A percentile compares a stretch with the other conserved stretches of the same genome.
Conservation (phyloP, 2,329 filamentous ascomycete genomes). For the Chaetomium olivaceum region DNA sequence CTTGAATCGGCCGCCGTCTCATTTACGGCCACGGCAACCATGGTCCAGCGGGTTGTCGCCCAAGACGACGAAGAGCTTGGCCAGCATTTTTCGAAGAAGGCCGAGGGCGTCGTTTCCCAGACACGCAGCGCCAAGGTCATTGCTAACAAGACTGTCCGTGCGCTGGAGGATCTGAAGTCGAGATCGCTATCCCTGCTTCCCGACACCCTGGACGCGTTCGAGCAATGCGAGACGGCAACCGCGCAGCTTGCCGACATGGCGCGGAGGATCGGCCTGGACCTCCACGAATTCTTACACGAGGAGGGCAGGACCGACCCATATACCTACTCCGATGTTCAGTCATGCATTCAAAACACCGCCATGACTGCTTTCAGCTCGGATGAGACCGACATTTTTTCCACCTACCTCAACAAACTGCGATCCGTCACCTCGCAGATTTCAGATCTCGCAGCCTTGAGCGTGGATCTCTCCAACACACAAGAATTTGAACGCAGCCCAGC, state of each 20-base stretch:
- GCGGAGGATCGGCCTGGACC: slow-evolving; percentile 64
- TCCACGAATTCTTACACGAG: slow-evolving; percentile 68
- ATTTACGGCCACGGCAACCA: slow-evolving; percentile 61
- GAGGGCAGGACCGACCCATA: slow-evolving; percentile 70
- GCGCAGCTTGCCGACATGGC: slow-evolving; percentile 66
- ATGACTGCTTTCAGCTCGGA: slow-evolving; percentile 52
- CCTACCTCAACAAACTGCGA: slow-evolving; percentile 67
- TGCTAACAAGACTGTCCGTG: slow-evolving; percentile 73
- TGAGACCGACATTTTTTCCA: slow-evolving; percentile 69
- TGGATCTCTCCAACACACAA: slow-evolving; percentile 69
- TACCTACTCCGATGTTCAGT: slow-evolving; percentile 66
- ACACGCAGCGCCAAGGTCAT: slow-evolving; percentile 83
- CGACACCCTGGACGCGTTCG: slow-evolving; percentile 68
- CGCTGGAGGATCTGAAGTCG: slow-evolving; percentile 74
- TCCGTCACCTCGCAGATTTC: slow-evolving; percentile 63
- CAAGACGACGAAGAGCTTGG: slow-evolving; percentile 67
- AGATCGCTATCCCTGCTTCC: slow-evolving; percentile 72
- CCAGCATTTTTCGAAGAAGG: slow-evolving; percentile 67
- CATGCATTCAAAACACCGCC: slow-evolving; percentile 60
- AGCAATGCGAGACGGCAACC: slow-evolving; percentile 65
- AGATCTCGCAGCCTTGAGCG: slow-evolving; percentile 69
- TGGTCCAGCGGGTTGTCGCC: slow-evolving; percentile 66
- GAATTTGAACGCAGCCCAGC: slow-evolving; percentile 75
- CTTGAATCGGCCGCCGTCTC: slow-evolving; percentile 74
- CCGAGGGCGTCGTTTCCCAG: slow-evolving; percentile 71